Evolutionary conservation across 169 alveolate genomes (phyloP), one percentile per base, ranked within the genome.

Genomic region (Plasmodium chabaudi): DNA sequence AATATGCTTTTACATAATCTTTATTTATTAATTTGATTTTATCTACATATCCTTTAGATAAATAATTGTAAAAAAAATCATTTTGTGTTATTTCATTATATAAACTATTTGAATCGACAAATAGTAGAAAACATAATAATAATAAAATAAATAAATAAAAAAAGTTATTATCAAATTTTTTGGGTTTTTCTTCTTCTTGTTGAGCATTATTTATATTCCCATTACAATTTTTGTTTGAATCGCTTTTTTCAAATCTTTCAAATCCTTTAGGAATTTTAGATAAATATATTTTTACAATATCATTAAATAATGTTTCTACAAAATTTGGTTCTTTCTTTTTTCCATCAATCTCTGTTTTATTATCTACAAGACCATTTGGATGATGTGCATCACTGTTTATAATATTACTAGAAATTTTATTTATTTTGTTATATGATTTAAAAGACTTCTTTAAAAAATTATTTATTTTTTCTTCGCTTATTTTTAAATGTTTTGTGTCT

Each of bases 1-100:
- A 70, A 56, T 95, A 95, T 0, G 74, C 89, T 19, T 95, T 74
- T 61, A 94, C 93, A 70, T 71, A 94, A 39, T 94, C 96, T 42
- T 86, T 90, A 86, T 95, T 93, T 21, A 94, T 95, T 6, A 95
- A 91, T 46, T 94, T 94, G 3, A 95, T 92, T 39, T 91, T 88
- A 5, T 95, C 97, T 53, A 95, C 97, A 46, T 69, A 90, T n/a
- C 97, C 98, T 69, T 91, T 93, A 15, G 93, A 46, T 39, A 95
- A 84, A 71, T 95, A 94, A 61, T 94, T 91, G 34, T 82, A 65
- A 39, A 95, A 53, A 88, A 95, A 95, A 77, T 95, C 98, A 82
- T 95, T 96, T 44, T 94, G 69, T 1, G 97, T 95, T 19, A 95
- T 92, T 72, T 94, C 97, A 74, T 95, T 95, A 67, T 74, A 87